A percentile compares a stretch with the other conserved stretches of the same genome.
Conservation (phyloP, 176 grass and related monocot species). For the Chloris gayana region DNA sequence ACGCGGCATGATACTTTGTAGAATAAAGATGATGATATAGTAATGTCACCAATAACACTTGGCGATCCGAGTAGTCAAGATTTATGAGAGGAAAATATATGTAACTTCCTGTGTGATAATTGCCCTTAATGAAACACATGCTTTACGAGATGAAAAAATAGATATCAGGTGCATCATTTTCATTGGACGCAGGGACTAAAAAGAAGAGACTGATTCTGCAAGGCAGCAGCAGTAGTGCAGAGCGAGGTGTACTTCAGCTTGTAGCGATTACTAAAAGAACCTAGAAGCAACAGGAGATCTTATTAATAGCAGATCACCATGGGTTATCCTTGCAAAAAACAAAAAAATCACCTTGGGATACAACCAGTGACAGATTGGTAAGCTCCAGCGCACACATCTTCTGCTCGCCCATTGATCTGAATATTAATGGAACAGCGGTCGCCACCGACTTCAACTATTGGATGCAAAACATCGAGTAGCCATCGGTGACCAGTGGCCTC, state of each 20-base stretch:
- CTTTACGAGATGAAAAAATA: too few species aligned
- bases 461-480: neutral
- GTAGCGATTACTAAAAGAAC: neutral
- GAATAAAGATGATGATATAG: neutral
- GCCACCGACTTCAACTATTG: slow-evolving; percentile 45
- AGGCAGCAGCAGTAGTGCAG: too few species aligned
- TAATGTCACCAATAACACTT: neutral
- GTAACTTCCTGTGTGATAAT: neutral
- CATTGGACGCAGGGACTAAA: too few species aligned
- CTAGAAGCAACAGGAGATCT: neutral
- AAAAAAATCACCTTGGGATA: neutral
- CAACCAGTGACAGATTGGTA: neutral
- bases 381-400: neutral
- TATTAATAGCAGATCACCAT: neutral
- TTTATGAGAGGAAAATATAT: neutral
- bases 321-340: too few species aligned
- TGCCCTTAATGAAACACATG: neutral
- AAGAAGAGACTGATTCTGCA: too few species aligned
- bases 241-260: neutral
- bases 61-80: too few species aligned
- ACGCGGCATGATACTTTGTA: neutral
- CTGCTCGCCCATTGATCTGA: neutral
- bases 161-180: too few species aligned
- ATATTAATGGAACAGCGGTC: neutral
- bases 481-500: slow-evolving; percentile 11